Base-by-base conservation (phyloP, 768 basidiomycete species). In the Xerocomus spinulosus region DNA sequence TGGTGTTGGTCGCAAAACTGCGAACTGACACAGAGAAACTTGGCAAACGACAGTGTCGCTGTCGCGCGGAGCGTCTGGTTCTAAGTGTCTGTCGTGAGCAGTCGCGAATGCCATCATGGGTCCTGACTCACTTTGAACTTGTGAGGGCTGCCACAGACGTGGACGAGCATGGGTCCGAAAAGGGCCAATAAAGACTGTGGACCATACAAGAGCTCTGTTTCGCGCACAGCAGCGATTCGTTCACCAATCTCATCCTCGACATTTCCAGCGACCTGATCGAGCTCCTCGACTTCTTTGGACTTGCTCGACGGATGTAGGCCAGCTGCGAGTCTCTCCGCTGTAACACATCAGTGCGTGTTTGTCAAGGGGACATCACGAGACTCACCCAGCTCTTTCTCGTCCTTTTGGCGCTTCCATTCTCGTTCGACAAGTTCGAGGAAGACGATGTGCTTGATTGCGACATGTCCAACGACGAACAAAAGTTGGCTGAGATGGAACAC, bases 241-340 rank as follows among this genome's bases (percentile, higher is more conserved):
- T 99, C 96, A 13, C 93, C 96, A 55, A 97, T 95, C 59, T 99
- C 96, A 61, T 99, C 96, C 65, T 99, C 96, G 4, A 92, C 92
- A 60, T 94, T 95, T 6, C 96, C 96, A 8, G 88, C 92, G 9
- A 98, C 95, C 58, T 95, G 93, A 55, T 99, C 96, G 0, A 98
- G 81, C 62, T 99, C 96, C 60, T 96, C 93, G 49, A 75, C 51
- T 9, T 81, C 79, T 50, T 82, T 89, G 29, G 77, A 66, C 23
- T 70, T 71, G 54, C 67, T 64, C 21, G 67, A 59, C 28, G 67
- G 63, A 46, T 59, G 72, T 61, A 24, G 57, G 14, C 66, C 70
- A 20, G 67, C 70, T 1, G 72, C 74, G 10, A 73, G 72, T 61
- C 88, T 91, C 42, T 83, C 87, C 58, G 78, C 83, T 82, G 55